Base-by-base conservation (phyloP, 352 stramenopile species). In the Globisporangium recalcitrans region DNA sequence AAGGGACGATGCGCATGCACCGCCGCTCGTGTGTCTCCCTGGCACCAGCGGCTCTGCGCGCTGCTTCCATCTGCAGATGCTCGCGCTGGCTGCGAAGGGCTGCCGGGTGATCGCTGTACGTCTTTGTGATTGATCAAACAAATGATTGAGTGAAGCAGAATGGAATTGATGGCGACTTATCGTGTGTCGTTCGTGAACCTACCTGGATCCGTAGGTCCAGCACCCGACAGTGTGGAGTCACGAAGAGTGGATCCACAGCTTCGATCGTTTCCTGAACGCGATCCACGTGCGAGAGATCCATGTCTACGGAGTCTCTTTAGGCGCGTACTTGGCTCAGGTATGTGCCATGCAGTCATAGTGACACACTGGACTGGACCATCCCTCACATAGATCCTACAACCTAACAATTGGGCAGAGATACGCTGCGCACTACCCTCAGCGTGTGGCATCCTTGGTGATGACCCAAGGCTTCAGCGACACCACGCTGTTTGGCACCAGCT, bases 161-260 rank as follows among this genome's bases (percentile, higher is more conserved):
- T 46, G 32, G 21, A 51, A 9, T 24, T n/a, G n/a, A n/a, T n/a
- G n/a, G n/a, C n/a, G n/a, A n/a, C n/a, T n/a, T n/a, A n/a, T n/a
- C n/a, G n/a, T n/a, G n/a, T n/a, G n/a, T n/a, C n/a, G n/a, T n/a
- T n/a, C n/a, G n/a, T n/a, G n/a, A n/a, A n/a, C n/a, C n/a, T n/a
- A n/a, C n/a, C n/a, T n/a, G n/a, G n/a, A n/a, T n/a, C n/a, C n/a
- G n/a, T n/a, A 78, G 81, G 67, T 91, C n/a, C 82, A 92, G 58
- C 68, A 89, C 26, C 82, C 82, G 3, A 65, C 83, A 26, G 77
- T 90, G 51, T 92, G 82, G 82, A 88, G 69, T n/a, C 79, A 89
- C 14, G 75, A 90, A n/a, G 80, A 90, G 49, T 90, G 80, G 82
- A 75, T 92, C 46, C 81, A 92, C 62, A 87, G 78, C 67, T 92